Evolutionary conservation across 1,139 yeast genomes (phyloP).

Genomic region (Taphrina confusa): DNA sequence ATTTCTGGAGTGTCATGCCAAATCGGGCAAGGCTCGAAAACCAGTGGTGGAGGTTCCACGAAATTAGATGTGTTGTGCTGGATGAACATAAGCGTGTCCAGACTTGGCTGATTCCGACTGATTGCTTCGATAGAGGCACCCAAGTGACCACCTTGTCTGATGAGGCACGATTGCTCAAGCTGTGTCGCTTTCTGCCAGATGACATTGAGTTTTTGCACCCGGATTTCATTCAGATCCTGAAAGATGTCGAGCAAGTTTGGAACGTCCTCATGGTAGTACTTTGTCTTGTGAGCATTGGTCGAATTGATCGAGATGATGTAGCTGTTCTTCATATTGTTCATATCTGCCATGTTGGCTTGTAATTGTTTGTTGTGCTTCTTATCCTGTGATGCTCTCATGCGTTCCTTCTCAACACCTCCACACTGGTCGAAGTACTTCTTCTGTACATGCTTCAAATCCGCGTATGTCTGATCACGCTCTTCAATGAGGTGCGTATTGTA

Average conservation of each 20-base stretch:
- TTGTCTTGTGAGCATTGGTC: slow-evolving; percentile 88
- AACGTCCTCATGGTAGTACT: slow-evolving; percentile 86
- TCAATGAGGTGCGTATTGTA: slow-evolving; percentile 61
- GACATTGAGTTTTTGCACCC: slow-evolving; percentile 70
- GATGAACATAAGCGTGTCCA: slow-evolving; percentile 88
- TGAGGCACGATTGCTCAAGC: slow-evolving; percentile 62
- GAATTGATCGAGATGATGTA: slow-evolving; percentile 78
- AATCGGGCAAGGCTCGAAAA: slow-evolving; percentile 81
- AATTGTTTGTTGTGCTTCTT: slow-evolving; percentile 40
- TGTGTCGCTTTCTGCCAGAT: slow-evolving; percentile 65
- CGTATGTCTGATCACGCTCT: slow-evolving; percentile 62
- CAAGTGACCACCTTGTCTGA: slow-evolving; percentile 52
- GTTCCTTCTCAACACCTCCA: slow-evolving; percentile 72
- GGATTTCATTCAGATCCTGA: slow-evolving; percentile 80
- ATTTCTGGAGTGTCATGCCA: slow-evolving; percentile 89
- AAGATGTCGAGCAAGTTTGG: slow-evolving; percentile 86
- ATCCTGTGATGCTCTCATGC: slow-evolving; percentile 67
- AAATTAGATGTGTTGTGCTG: slow-evolving; percentile 78
- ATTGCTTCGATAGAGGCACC: slow-evolving; percentile 58
- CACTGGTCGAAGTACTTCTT: slow-evolving; percentile 77
- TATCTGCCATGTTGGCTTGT: slow-evolving; percentile 67
- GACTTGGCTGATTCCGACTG: slow-evolving; percentile 67
- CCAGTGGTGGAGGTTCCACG: slow-evolving; percentile 84
- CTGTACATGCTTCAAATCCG: slow-evolving; percentile 71
- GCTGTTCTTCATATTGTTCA: slow-evolving; percentile 82